Percentiles rank a stretch among this genome's conserved stretches.
Conservation (phyloP, 305 asterid genomes). For the Fraxinus nigra region DNA sequence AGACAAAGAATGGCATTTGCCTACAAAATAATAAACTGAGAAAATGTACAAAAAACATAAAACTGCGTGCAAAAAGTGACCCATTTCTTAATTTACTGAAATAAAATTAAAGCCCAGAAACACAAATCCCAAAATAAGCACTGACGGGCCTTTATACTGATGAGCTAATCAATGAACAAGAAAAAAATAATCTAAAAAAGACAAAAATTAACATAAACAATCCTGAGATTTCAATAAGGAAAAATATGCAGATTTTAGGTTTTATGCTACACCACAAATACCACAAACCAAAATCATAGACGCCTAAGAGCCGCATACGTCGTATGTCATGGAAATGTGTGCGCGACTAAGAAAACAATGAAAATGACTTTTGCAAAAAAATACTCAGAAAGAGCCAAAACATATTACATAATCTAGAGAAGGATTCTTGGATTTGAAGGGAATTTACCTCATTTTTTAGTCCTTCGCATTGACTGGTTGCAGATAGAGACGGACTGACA, state of each 20-base stretch:
- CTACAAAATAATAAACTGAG: conserved; percentile 42
- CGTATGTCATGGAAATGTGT: conserved; percentile 17
- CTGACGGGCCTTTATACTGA: conserved; percentile 22
- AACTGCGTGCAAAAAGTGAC: conserved; percentile 19
- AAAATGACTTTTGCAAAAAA: conserved; percentile 21
- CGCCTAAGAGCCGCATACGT: conserved; percentile 34
- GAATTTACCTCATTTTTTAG: background rate
- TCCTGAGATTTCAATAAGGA: conserved; percentile 29
- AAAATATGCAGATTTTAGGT: conserved; percentile 30
- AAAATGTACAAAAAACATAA: conserved; percentile 29
- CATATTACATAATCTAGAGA: background rate
- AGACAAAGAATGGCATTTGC: conserved; percentile 37
- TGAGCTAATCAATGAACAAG: conserved; percentile 19
- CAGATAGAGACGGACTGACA: background rate
- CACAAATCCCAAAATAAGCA: conserved; percentile 18
- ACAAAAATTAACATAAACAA: conserved; percentile 25
- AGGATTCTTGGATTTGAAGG: background rate
- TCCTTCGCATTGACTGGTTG: background rate
- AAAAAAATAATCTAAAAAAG: conserved; percentile 13
- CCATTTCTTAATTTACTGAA: conserved; percentile 37
- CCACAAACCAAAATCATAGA: background rate
- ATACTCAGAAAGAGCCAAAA: background rate
- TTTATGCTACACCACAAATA: conserved; percentile 11
- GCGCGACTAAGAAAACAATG: background rate
- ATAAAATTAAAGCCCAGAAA: conserved; percentile 25